These are phyloP conservation scores for Cochlearia excelsa DNA, from an alignment of 345 rosid species.

Conservation along the genomic window DNA sequence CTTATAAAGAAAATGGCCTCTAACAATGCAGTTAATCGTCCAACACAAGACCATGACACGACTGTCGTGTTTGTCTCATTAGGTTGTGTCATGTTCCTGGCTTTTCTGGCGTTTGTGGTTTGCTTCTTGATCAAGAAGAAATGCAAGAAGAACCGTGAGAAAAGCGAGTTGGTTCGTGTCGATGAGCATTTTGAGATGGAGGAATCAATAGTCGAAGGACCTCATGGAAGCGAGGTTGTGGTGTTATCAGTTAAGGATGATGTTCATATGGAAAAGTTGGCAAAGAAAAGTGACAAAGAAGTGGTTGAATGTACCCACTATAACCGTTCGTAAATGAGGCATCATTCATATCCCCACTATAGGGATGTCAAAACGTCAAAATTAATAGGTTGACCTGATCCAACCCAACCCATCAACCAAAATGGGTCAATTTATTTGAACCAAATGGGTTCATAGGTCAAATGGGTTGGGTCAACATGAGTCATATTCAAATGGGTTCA, in stretches of 20 bases:
- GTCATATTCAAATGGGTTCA: too few species aligned
- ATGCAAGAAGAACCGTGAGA: slow-evolving; percentile 39
- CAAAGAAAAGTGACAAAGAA: slow-evolving; percentile 38
- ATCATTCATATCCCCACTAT: too few species aligned
- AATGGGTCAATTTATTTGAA: too few species aligned
- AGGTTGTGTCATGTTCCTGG: slow-evolving; percentile 51
- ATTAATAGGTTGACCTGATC: too few species aligned
- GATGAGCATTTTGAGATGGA: slow-evolving; percentile 60
- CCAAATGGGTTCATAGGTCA: too few species aligned
- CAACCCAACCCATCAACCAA: too few species aligned
- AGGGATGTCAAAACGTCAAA: too few species aligned
- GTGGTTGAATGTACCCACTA: slow-evolving; percentile 4
- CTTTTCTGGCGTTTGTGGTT: slow-evolving; percentile 44
- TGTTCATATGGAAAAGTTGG: slow-evolving; percentile 44
- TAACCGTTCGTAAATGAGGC: slow-evolving; percentile 14
- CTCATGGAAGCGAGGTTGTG: slow-evolving; percentile 45
- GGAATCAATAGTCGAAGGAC: slow-evolving; percentile 52
- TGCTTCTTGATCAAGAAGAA: slow-evolving; percentile 51
- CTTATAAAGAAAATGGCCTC: slow-evolving; percentile 45
- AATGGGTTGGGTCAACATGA: too few species aligned
- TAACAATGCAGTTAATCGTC: slow-evolving; percentile 32
- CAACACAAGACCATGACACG: slow-evolving; percentile 41
- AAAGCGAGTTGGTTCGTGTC: slow-evolving; percentile 34
- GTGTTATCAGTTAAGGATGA: slow-evolving; percentile 57
- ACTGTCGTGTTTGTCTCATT: slow-evolving; percentile 53